These are phyloP conservation scores for Vitis rotundifolia DNA, from an alignment of 164 flowering plant genomes.

Conservation along the genomic window DNA sequence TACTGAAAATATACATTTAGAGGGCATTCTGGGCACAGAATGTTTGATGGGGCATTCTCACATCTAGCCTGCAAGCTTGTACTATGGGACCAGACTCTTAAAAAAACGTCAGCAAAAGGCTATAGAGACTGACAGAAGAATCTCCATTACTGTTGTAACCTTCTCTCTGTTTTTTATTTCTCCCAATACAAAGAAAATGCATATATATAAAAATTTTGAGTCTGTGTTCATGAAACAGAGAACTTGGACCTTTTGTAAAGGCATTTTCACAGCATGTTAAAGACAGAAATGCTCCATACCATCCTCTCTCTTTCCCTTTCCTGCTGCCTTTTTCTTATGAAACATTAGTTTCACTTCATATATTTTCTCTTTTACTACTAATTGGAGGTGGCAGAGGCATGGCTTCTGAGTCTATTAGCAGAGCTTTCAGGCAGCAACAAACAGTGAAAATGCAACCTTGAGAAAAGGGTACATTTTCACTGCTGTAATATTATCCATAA, in stretches of 20 bases:
- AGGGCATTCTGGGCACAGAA: constrained; percentile 16
- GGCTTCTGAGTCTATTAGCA: constrained; percentile 41
- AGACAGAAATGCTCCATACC: constrained; percentile 61
- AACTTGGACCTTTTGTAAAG: constrained; percentile 60
- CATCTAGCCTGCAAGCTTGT: constrained; percentile 33
- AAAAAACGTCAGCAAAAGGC: constrained; percentile 54
- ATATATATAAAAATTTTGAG: constrained; percentile 17
- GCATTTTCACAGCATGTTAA: constrained; percentile 40
- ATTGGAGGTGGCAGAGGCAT: constrained; percentile 40
- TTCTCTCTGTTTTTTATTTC: constrained; percentile 15
- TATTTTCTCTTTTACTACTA: constrained; percentile 13
- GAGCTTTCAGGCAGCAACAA: constrained; percentile 32
- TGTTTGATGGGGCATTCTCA: constrained; percentile 17
- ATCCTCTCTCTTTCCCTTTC: constrained; percentile 2
- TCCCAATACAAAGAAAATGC: too few relatives aligned
- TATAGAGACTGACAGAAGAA: constrained; percentile 57
- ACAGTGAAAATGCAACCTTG: constrained; percentile 33
- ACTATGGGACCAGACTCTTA: constrained; percentile 51
- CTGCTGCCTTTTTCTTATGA: constrained; percentile 2
- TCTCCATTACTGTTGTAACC: constrained; percentile 63
- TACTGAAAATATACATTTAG: not conserved
- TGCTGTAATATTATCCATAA: constrained; percentile 17
- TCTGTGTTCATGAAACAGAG: constrained; percentile 53
- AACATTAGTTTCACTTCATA: constrained; percentile 4
- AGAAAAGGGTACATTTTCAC: constrained; percentile 19